Conservation (phyloP, 1,139 yeast species). For the Sugiyamaella paludigena region DNA sequence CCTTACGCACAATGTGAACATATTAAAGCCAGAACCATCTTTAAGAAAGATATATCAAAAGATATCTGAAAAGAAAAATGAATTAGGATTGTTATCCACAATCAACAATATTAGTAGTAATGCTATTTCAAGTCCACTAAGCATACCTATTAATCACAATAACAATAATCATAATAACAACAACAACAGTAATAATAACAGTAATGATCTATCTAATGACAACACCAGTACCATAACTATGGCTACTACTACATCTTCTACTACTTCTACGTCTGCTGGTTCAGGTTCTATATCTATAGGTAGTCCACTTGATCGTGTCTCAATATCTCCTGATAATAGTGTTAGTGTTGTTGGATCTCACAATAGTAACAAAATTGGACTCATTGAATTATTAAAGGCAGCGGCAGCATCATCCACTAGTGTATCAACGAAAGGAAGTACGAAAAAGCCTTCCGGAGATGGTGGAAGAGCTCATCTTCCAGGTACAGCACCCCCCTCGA, state of each 20-base stretch:
- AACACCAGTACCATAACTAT: not conserved
- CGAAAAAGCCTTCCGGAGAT: too few species aligned
- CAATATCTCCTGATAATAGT: too few species aligned
- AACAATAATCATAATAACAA: too few species aligned
- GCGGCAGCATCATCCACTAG: conserved; percentile 4
- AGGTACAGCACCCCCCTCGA: not conserved
- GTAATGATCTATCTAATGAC: too few species aligned
- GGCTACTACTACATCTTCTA: not conserved
- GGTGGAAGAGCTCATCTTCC: not conserved
- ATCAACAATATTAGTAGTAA: too few species aligned
- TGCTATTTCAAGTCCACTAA: too few species aligned
- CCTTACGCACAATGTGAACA: not conserved
- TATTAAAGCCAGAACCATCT: conserved; percentile 38
- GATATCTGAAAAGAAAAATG: conserved; percentile 36
- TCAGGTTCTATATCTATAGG: not conserved
- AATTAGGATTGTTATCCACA: conserved; percentile 16
- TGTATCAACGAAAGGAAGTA: not conserved
- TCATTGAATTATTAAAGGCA: conserved; percentile 5
- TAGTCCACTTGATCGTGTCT: not conserved
- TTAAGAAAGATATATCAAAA: conserved; percentile 49
- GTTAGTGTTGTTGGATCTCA: not conserved
- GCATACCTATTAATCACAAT: too few species aligned
- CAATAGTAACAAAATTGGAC: conserved; percentile 4
- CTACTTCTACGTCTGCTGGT: not conserved
- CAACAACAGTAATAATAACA: too few species aligned